Percentiles rank a stretch among this genome's conserved stretches.
Evolutionary conservation across 805 yeast species (phyloP).

Genomic region (Zygosaccharomyces siamensis): DNA sequence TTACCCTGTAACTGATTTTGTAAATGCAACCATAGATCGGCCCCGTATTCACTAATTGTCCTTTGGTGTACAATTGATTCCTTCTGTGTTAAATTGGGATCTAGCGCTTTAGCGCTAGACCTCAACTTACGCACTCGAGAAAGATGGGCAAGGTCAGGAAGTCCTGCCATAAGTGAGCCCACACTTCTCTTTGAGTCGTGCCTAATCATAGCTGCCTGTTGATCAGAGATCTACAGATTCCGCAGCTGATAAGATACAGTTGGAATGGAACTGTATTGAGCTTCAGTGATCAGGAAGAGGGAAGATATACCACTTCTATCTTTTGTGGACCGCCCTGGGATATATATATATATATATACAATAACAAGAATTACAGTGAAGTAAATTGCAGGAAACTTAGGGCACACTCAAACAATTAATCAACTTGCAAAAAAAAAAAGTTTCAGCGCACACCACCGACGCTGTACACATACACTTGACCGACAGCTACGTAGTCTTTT

Average conservation of each 20-base stretch:
- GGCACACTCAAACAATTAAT: background rate
- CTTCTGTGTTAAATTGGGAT: constrained; percentile 39
- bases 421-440: constrained; percentile 2
- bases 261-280: too few relatives aligned
- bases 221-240: background rate
- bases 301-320: too few relatives aligned
- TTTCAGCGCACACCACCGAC: background rate
- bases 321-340: background rate
- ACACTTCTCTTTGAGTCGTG: constrained; percentile 6
- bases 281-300: too few relatives aligned
- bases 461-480: background rate
- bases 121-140: constrained; percentile 23
- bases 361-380: background rate
- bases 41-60: constrained; percentile 43
- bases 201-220: constrained; percentile 7
- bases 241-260: background rate
- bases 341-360: background rate
- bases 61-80: constrained; percentile 45
- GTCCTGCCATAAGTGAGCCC: constrained; percentile 5
- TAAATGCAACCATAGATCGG: constrained; percentile 38
- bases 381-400: background rate
- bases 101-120: constrained; percentile 17
- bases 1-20: constrained; percentile 30
- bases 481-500: background rate
- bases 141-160: constrained; percentile 13